Percentiles rank a stretch among this genome's conserved stretches.
phyloP scores from a whole-genome alignment of 768 basidiomycete species.

The Xerocomus spinulosus region DNA sequence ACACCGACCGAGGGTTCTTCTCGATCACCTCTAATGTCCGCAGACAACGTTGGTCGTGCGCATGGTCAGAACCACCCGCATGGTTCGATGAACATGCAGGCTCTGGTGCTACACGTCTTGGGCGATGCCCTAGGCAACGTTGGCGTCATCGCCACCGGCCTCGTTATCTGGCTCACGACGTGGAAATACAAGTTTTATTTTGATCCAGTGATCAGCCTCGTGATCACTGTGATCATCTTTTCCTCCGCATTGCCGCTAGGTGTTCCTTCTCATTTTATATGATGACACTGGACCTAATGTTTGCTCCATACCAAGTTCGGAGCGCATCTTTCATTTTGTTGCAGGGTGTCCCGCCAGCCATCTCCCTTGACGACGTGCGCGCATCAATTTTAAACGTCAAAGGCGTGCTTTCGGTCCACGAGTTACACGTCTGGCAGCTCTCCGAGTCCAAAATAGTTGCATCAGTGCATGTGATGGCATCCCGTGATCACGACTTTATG shows the following conservation, averaged over 20 bases:
- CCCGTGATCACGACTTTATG: conserved; percentile 86
- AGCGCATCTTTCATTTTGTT: conserved; percentile 93
- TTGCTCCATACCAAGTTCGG: conserved; percentile 47
- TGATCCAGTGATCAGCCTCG: conserved; percentile 88
- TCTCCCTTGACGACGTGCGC: conserved; percentile 87
- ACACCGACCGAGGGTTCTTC: not conserved
- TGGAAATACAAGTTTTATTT: conserved; percentile 88
- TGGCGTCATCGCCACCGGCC: conserved; percentile 92
- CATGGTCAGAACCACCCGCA: conserved; percentile 40
- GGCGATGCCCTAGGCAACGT: conserved; percentile 98
- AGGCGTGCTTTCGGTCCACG: conserved; percentile 82
- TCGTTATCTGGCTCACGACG: conserved; percentile 86
- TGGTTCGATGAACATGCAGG: conserved; percentile 97
- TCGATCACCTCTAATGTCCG: conserved; percentile 10
- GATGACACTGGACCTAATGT: conserved; percentile 2
- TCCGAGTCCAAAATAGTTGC: conserved; percentile 94
- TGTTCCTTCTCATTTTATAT: conserved; percentile 29
- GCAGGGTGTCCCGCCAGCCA: conserved; percentile 86
- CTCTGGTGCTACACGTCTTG: conserved; percentile 87
- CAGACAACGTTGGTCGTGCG: conserved; percentile 8
- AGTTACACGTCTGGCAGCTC: conserved; percentile 96
- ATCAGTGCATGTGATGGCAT: conserved; percentile 90
- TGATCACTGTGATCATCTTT: conserved; percentile 96
- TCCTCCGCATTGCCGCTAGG: conserved; percentile 90
- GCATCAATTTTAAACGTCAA: conserved; percentile 75